Percentiles rank a stretch among this genome's conserved stretches.
Evolutionary conservation across 78 protist genomes (phyloP).

Genomic region (Neovahlkampfia damariscottae): DNA sequence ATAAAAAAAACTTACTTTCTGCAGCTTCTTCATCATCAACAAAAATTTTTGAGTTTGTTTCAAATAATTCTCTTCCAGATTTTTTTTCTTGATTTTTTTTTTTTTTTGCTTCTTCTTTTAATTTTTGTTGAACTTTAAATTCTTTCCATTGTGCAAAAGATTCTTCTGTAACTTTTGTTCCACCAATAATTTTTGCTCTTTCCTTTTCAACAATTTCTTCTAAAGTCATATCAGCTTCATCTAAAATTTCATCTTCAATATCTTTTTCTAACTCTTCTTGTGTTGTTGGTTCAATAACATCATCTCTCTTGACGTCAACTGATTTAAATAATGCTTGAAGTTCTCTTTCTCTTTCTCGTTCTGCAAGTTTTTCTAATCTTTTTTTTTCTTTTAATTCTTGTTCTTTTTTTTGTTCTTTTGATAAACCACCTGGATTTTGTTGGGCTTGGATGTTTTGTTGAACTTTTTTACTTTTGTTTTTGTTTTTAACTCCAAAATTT

Average conservation of each 20-base stretch:
- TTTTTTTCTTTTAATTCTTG: neutral
- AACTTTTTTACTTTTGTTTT: constrained; percentile 63
- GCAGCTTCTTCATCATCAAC: neutral
- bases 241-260: neutral
- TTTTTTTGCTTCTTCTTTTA: neutral
- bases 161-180: neutral
- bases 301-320: neutral
- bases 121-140: neutral
- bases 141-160: neutral
- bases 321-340: neutral
- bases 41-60: neutral
- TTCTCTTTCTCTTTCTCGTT: neutral
- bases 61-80: neutral
- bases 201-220: neutral
- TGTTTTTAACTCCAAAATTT: constrained; percentile 84
- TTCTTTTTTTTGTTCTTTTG: neutral
- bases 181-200: neutral
- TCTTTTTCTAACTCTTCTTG: neutral
- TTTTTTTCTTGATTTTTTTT: neutral
- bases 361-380: neutral
- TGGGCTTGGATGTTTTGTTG: constrained; percentile 36
- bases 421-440: constrained; percentile 12
- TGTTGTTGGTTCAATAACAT: neutral
- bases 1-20: neutral
- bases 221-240: neutral